Conservation (phyloP, 306 rosid genomes). For the Arachis stenosperma region DNA sequence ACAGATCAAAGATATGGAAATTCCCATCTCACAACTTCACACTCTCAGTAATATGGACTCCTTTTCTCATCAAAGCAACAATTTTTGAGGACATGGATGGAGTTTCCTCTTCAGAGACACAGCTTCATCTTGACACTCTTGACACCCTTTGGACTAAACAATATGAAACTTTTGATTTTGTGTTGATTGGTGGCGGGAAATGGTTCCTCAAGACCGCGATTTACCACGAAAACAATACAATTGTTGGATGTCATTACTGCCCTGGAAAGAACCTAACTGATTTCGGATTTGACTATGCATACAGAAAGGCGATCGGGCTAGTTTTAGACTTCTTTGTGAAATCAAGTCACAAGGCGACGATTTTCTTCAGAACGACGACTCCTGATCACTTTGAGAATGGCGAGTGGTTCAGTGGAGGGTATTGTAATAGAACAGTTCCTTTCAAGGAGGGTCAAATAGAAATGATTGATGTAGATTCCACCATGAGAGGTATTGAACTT, state of each 20-base stretch:
- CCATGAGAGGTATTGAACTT: conserved; percentile 68
- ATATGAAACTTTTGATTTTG: conserved; percentile 54
- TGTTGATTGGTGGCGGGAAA: conserved; percentile 73
- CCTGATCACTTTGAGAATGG: conserved; percentile 96
- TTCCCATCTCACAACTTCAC: conserved; percentile 82
- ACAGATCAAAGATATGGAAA: conserved; percentile 80
- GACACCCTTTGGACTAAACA: conserved; percentile 63
- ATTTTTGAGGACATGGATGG: conserved; percentile 77
- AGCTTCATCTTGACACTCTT: conserved; percentile 68
- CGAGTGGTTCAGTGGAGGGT: conserved; percentile 94
- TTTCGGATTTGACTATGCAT: conserved; percentile 66
- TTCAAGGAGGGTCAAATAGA: conserved; percentile 66
- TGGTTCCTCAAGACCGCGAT: conserved; percentile 85
- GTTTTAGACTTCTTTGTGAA: conserved; percentile 53
- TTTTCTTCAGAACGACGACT: conserved; percentile 72
- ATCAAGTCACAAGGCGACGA: conserved; percentile 53
- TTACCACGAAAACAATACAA: conserved; percentile 60
- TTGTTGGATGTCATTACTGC: conserved; percentile 76
- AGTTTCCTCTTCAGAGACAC: conserved; percentile 66
- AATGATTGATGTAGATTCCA: conserved; percentile 52
- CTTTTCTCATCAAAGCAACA: conserved; percentile 76
- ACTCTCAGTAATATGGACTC: conserved; percentile 82
- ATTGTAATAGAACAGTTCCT: conserved; percentile 79
- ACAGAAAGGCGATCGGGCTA: conserved; percentile 54
- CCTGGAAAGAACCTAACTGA: conserved; percentile 70